A percentile compares a stretch with the other conserved stretches of the same genome.
Evolutionary conservation across 352 stramenopile species (phyloP).

Genomic region (Sclerospora graminicola): DNA sequence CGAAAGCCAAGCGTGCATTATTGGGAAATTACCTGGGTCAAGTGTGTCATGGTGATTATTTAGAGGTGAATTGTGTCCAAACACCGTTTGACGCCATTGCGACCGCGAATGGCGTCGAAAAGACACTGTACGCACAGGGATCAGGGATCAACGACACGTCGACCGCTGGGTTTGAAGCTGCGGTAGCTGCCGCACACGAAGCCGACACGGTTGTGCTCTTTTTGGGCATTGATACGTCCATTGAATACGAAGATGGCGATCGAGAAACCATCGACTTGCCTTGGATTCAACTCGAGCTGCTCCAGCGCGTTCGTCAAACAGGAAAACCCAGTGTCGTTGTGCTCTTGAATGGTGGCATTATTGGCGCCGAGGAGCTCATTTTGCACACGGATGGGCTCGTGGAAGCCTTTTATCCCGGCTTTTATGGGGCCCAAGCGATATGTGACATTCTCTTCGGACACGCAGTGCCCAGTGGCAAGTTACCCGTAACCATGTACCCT

Average conservation of each 20-base stretch:
- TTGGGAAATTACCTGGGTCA: conserved; percentile 85
- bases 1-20: conserved; percentile 34
- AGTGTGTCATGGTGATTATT: conserved; percentile 71
- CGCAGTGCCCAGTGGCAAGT: conserved; percentile 65
- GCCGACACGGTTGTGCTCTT: conserved; percentile 64
- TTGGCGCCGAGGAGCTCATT: conserved; percentile 68
- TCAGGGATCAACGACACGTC: conserved; percentile 61
- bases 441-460: conserved; percentile 80
- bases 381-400: conserved; percentile 52
- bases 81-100: conserved; percentile 62
- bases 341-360: conserved; percentile 80
- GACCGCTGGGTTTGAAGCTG: conserved; percentile 38
- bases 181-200: conserved; percentile 24
- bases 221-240: conserved; percentile 71
- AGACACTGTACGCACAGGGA: conserved; percentile 25
- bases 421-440: conserved; percentile 71
- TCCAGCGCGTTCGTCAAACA: conserved; percentile 46
- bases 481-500: conserved; percentile 83
- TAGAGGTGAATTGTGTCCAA: conserved; percentile 51
- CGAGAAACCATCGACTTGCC: conserved; percentile 69
- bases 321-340: conserved; percentile 73
- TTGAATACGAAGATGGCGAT: conserved; percentile 69
- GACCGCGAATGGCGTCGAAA: conserved; percentile 29
- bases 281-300: conserved; percentile 58
- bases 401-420: conserved; percentile 77